phyloP scores from a whole-genome alignment of 129 eudicot species.

The Flaveria sonorensis region DNA sequence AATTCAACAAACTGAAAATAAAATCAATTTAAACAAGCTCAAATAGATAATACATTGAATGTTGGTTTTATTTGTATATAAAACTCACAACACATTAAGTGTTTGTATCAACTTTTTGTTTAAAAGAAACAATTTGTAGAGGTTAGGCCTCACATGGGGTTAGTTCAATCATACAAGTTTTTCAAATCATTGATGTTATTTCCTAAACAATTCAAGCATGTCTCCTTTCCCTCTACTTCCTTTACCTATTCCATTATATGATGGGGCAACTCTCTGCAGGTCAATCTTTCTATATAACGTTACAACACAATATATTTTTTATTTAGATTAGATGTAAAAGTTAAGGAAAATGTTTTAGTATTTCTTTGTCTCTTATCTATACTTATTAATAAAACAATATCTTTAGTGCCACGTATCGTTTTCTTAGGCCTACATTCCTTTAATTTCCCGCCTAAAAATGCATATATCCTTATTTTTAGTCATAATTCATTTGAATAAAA shows the following conservation, averaged over 20 bases:
- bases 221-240: conserved; percentile 27
- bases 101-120: conserved; percentile 13
- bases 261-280: conserved; percentile 31
- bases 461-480: too few relatives aligned
- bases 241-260: conserved; percentile 25
- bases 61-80: not conserved
- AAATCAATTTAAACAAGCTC: not conserved
- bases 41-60: not conserved
- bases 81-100: not conserved
- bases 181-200: conserved; percentile 32
- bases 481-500: too few relatives aligned
- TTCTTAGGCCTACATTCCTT: too few relatives aligned
- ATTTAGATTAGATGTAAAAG: not conserved
- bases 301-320: not conserved
- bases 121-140: too few relatives aligned
- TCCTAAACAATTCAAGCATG: conserved; percentile 40
- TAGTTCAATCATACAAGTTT: conserved; percentile 33
- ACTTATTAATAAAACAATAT: too few relatives aligned
- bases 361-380: not conserved
- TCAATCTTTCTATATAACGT: conserved; percentile 20
- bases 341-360: not conserved
- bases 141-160: conserved; percentile 39
- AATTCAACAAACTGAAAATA: not conserved
- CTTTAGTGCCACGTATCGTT: too few relatives aligned
- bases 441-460: too few relatives aligned